Evolutionary conservation across 176 grass and related monocot species (phyloP), one percentile per base, ranked within the genome.

Genomic region (Oryza longistaminata): DNA sequence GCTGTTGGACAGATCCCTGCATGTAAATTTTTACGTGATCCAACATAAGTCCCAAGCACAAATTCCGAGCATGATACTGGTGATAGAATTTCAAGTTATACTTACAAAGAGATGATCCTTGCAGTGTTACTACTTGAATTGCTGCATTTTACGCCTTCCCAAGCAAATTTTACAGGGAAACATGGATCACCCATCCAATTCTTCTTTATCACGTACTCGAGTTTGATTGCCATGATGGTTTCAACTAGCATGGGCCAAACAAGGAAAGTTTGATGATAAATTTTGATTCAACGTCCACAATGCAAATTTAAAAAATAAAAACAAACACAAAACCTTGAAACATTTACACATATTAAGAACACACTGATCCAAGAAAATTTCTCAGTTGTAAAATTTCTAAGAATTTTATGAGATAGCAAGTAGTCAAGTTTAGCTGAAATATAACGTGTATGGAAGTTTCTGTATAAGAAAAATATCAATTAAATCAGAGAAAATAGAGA

Each of bases 81-180:
- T 45, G 9, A 11, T n/a, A 11, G 5, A 17, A 25, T 15, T 61
- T 64, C 7, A 40, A 21, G 67, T 76, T 82, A 74, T 72, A 49
- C 46, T 81, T 25, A 88, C 73, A 88, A 19, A 50, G 22, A 26
- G 53, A 69, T 88, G 45, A 88, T 71, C 34, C 44, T 87, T 40
- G 35, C 13, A 1, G 67, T 16, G 78, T 45, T 64, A 79, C 66
- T 46, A 2, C 24, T 11, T 1, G 12, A 15, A 44, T 26, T 83
- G 26, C 19, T 79, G 48, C 87, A 88, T 11, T 78, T 84, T 52
- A 88, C 49, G 45, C 73, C 87, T 71, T 88, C 81, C 81, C 81
- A 88, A 52, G 53, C 35, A 79, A 70, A 88, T 12, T 76, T 27
- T 39, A 7, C 40, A 33, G 87, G 87, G 26, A 40, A 84, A 68